These are phyloP conservation scores for Aplosporella prunicola DNA, from an alignment of 2,329 filamentous ascomycete genomes.

Conservation along the genomic window DNA sequence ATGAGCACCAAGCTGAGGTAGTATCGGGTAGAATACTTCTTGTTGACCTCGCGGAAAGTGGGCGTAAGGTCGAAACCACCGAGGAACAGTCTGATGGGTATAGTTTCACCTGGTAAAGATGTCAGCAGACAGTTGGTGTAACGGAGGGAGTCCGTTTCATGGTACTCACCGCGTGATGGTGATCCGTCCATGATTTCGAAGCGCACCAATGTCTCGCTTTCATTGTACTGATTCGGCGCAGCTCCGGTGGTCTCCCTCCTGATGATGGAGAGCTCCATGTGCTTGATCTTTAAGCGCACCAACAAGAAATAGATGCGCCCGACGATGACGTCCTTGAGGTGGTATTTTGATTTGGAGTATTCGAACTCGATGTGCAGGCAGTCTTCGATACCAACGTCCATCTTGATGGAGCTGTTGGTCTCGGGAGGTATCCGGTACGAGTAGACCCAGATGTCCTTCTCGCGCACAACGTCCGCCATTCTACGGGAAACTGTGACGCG, in stretches of 20 bases:
- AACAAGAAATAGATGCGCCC: slow-evolving; percentile 97
- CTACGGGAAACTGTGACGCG: slow-evolving; percentile 91
- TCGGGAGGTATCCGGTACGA: slow-evolving; percentile 96
- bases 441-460: slow-evolving; percentile 99
- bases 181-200: slow-evolving; percentile 99
- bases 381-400: slow-evolving; percentile 99
- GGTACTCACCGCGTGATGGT: slow-evolving; percentile 69
- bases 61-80: slow-evolving; percentile 96
- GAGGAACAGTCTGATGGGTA: slow-evolving; percentile 92
- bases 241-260: slow-evolving; percentile 91
- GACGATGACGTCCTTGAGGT: slow-evolving; percentile 97
- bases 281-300: slow-evolving; percentile 96
- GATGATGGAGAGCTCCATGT: slow-evolving; percentile 99
- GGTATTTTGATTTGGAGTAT: slow-evolving; percentile 98
- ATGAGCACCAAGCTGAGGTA: slow-evolving; percentile 94
- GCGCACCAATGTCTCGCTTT: slow-evolving; percentile 93
- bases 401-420: slow-evolving; percentile 98
- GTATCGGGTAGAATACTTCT: slow-evolving; percentile 98
- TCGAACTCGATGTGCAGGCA: slow-evolving; percentile 99
- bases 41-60: slow-evolving; percentile 98
- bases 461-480: slow-evolving; percentile 96
- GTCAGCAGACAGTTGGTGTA: slow-evolving; percentile 19
- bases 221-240: slow-evolving; percentile 97
- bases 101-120: slow-evolving; percentile 61
- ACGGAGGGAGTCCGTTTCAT: neutral